Conservation (phyloP, 169 alveolate species). For the Plasmodium sp. region DNA sequence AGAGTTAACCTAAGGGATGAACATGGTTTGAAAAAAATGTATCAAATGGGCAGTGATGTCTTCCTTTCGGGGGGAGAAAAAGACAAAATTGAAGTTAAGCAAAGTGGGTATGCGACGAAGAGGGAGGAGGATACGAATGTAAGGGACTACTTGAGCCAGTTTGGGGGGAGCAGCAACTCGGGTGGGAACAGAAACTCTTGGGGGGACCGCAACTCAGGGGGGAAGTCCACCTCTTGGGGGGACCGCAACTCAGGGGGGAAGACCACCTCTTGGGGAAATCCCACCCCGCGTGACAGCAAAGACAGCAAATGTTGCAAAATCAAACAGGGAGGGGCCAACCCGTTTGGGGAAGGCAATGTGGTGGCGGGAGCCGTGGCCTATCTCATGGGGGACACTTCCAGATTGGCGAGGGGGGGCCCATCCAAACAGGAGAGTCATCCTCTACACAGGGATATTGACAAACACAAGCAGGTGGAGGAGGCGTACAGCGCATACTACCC, state of each 20-base stretch:
- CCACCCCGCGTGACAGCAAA: background rate
- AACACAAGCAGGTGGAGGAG: background rate
- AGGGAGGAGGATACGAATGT: background rate
- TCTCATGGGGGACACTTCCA: background rate
- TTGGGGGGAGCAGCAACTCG: background rate
- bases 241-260: background rate
- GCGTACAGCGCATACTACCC: slow-evolving; percentile 5
- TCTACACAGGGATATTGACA: background rate
- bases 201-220: background rate
- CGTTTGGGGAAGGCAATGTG: background rate
- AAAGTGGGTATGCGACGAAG: background rate
- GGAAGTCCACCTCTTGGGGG: background rate
- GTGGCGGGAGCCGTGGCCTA: background rate
- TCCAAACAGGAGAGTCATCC: background rate
- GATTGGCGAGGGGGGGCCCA: background rate
- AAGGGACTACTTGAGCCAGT: background rate
- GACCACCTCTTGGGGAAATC: background rate
- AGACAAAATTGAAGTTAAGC: background rate
- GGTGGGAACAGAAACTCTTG: no score
- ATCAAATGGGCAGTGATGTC: slow-evolving; percentile 7
- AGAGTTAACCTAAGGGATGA: slow-evolving; percentile 13
- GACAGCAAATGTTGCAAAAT: background rate
- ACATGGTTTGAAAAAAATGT: background rate
- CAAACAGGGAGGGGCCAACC: background rate
- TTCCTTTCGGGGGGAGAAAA: slow-evolving; percentile 9